Evolutionary conservation across 2,329 filamentous ascomycete species (phyloP).

Genomic region (Alternaria metachromatica): DNA sequence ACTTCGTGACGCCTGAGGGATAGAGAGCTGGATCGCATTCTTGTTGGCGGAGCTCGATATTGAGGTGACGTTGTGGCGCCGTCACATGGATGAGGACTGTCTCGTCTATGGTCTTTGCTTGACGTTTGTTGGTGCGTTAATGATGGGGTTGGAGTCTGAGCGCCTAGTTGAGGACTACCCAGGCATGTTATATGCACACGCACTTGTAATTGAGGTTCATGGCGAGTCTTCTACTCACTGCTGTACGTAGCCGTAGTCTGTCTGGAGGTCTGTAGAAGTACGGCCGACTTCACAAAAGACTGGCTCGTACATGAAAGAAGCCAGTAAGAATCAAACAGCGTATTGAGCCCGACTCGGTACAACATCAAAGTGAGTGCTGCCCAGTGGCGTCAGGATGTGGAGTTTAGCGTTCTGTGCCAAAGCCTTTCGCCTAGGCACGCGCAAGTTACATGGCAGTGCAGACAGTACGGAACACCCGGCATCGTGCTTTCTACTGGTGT

Average conservation of each 20-base stretch:
- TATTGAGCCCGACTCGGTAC: background rate
- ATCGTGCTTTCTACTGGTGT: background rate
- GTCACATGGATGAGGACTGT: background rate
- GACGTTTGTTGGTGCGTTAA: background rate
- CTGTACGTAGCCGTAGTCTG: background rate
- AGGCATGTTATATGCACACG: background rate
- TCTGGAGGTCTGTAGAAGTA: background rate
- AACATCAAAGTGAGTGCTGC: background rate
- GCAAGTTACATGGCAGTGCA: background rate
- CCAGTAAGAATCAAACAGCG: background rate
- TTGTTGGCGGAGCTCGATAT: background rate
- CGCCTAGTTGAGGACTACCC: background rate
- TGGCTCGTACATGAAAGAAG: background rate
- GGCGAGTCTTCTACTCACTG: background rate
- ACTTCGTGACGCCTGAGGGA: background rate
- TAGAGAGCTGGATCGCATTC: background rate
- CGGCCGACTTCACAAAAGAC: background rate
- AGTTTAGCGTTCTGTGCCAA: background rate
- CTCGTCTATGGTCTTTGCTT: background rate
- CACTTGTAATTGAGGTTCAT: background rate
- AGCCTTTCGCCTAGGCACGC: background rate
- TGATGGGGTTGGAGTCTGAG: background rate
- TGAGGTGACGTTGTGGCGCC: background rate
- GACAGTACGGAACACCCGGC: background rate
- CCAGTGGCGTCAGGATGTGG: background rate